Base-by-base conservation (phyloP, 2,329 filamentous ascomycete genomes). In the Curvularia sp. region DNA sequence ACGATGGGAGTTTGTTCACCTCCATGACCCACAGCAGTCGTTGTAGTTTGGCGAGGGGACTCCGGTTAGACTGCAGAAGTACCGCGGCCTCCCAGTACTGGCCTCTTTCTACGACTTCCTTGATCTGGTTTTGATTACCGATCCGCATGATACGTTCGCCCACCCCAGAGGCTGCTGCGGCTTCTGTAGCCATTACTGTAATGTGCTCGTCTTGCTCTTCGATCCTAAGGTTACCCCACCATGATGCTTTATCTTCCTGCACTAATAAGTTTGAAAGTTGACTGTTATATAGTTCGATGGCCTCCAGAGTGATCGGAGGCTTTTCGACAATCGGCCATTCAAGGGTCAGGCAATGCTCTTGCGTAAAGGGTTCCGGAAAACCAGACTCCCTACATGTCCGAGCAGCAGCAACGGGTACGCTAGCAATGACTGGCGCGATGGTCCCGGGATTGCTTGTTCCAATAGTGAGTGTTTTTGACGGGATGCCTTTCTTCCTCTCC, bases 401-500 rank as follows among this genome's bases (percentile, higher is more conserved):
- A 1, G 25, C 9, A 9, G 0, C 1, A 13, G 45, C 15, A 19
- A 3, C 1, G 3, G 45, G 45, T 6, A 2, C 15, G 28, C 5
- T 19, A 10, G 45, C 1, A 9, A 19, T 32, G 8, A 4, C 2
- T 6, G 1, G 45, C 0, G 48, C 34, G 34, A 12, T 19, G 9
- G 8, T 23, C 10, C 1, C 32, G 34, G 34, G 13, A 3, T 9
- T 5, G 3, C 2, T 38, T n/a, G 15, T 0, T 19, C 48, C 23
- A 15, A 41, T n/a, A 5, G 23, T n/a, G 48, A 13, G 13, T 5
- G 4, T 21, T 15, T 39, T 8, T 38, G n/a, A 9, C 34, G 15
- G 36, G n/a, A 21, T 5, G 10, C 15, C 23, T 13, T 18, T 41
- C 42, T 41, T 60, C 30, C 57, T 59, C 36, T 38, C 39, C 46